Evolutionary conservation across 2,329 filamentous ascomycete genomes (phyloP).

Genomic region (Diaporthe humulicola): DNA sequence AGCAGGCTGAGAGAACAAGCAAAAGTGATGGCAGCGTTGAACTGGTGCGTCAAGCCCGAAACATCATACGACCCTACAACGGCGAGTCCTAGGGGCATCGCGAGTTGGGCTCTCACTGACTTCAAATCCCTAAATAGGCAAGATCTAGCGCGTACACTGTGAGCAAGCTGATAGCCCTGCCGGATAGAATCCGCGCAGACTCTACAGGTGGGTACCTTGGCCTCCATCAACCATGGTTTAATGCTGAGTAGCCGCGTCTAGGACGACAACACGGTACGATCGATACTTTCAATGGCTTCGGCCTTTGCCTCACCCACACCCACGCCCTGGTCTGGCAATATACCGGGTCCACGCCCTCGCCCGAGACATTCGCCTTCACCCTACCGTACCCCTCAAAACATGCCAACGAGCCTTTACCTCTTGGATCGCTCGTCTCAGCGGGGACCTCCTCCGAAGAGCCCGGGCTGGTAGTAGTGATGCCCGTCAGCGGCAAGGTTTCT

Average conservation of each 20-base stretch:
- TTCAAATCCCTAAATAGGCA: conserved; percentile 66
- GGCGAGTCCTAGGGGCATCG: not conserved
- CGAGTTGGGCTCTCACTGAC: conserved; percentile 40
- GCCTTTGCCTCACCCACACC: conserved; percentile 82
- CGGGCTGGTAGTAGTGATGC: conserved; percentile 88
- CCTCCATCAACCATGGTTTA: not conserved
- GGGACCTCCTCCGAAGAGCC: conserved; percentile 84
- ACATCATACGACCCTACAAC: not conserved
- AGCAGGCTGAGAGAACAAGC: conserved; percentile 71
- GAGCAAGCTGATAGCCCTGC: conserved; percentile 85
- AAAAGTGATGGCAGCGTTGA: conserved; percentile 78
- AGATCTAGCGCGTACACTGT: conserved; percentile 88
- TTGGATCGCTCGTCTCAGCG: conserved; percentile 85
- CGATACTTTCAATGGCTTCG: conserved; percentile 77
- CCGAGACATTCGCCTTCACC: conserved; percentile 84
- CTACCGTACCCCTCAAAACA: conserved; percentile 80
- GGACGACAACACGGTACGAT: conserved; percentile 76
- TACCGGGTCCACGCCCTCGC: conserved; percentile 73
- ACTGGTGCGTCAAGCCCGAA: conserved; percentile 63
- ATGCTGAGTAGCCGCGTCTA: conserved; percentile 49
- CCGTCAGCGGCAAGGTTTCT: conserved; percentile 84
- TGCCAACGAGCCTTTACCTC: conserved; percentile 78
- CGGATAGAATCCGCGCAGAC: conserved; percentile 79
- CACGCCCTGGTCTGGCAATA: conserved; percentile 95
- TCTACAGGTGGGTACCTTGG: conserved; percentile 68